Conservation (phyloP, 169 alveolate genomes). For the Plasmodium vinckei region DNA sequence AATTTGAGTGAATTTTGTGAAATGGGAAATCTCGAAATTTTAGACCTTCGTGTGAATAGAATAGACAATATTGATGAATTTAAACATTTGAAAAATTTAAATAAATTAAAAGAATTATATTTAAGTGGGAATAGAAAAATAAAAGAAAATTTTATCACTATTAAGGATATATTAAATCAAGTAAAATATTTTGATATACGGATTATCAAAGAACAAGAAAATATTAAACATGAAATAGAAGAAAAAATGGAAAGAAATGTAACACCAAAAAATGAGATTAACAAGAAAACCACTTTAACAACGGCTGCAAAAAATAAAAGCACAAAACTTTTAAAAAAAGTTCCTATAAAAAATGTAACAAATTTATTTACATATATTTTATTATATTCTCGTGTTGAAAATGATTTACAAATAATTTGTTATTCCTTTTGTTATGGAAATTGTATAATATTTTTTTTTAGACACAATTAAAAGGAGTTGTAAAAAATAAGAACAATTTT, state of each 20-base stretch:
- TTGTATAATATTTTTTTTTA: background rate
- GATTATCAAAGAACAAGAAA: conserved; percentile 40
- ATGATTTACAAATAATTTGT: too few species aligned
- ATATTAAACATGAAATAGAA: background rate
- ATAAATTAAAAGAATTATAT: conserved; percentile 33
- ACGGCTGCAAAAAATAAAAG: background rate
- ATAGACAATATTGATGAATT: conserved; percentile 65
- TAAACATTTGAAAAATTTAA: conserved; percentile 20
- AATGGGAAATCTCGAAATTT: conserved; percentile 17
- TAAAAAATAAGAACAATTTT: conserved; percentile 16
- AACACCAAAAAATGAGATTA: background rate
- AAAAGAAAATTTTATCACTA: conserved; percentile 51
- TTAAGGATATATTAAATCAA: conserved; percentile 36
- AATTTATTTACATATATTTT: background rate
- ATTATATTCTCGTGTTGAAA: too few species aligned
- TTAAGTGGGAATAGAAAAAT: conserved; percentile 72
- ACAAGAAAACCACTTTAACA: background rate
- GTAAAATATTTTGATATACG: conserved; percentile 35
- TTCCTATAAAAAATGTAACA: conserved; percentile 1
- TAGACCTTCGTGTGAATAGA: conserved; percentile 66
- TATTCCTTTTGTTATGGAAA: too few species aligned
- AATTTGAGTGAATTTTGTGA: conserved; percentile 23
- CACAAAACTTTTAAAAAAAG: conserved; percentile 1
- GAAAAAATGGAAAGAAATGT: background rate
- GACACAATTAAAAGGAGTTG: conserved; percentile 22